Evolutionary conservation across 1,284 basidiomycete genomes (phyloP), one percentile per base, ranked within the genome.

Genomic region (Volvariella volvacea): DNA sequence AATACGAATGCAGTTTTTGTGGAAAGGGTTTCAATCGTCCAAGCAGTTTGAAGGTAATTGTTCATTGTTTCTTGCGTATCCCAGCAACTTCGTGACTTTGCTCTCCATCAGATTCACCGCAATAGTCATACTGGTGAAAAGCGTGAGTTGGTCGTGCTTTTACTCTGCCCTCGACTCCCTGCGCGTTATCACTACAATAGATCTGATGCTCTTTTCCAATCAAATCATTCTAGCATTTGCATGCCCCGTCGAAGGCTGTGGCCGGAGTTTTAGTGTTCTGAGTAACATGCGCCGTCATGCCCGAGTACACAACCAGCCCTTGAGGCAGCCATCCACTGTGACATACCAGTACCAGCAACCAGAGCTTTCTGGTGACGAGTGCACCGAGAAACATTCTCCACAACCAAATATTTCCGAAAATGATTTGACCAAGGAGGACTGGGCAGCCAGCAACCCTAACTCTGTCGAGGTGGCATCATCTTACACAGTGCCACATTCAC

Each of bases 221-320:
- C n/a, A n/a, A n/a, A n/a, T n/a, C n/a, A n/a, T n/a, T n/a, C n/a
- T 61, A 89, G 87, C 87, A 15, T 88, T 85, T 64, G 66, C 73
- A 44, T 90, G 88, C 60, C 79, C 86, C 12, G 75, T 80, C 45
- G 78, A 82, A 48, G 77, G 76, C 48, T 90, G 88, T 61, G 83
- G 83, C 6, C 78, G 87, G 43, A 80, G 80, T 56, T 90, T 90
- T 64, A 88, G 85, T 59, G 88, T 90, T 43, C 76, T 88, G 56
- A 88, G 85, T 60, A 90, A 90, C 67, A 90, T 90, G 88, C 82
- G 87, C 48, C 73, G 87, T 46, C 87, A 90, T 59, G 79, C 84
- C 46, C 78, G 86, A 46, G 81, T 83, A 17, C 86, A 89, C 56
- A 69, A 62, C n/a, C 68, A 70, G 39, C 52, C 52, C 34, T 49